A percentile compares a stretch with the other conserved stretches of the same genome.
Conservation (phyloP, 73 alveolate species). For the Durusdinium trenchii region DNA sequence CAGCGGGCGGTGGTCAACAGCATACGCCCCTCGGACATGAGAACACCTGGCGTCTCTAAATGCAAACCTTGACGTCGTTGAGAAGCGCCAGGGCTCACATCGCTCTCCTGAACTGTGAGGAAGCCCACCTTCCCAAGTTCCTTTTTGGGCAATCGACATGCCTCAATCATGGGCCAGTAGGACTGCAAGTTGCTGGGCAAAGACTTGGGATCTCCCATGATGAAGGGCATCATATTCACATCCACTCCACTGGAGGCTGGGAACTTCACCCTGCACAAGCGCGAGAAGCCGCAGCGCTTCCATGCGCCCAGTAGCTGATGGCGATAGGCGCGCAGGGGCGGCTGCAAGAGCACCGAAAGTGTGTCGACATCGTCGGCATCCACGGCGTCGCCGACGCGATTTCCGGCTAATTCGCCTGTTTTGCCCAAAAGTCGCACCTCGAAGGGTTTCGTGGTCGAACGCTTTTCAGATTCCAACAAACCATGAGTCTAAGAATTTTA, state of each 20-base stretch:
- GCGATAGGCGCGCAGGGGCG: conserved; percentile 17
- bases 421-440: conserved; percentile 15
- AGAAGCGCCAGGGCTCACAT: conserved; percentile 20
- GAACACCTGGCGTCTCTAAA: conserved; percentile 53
- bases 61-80: conserved; percentile 66
- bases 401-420: background rate
- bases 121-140: conserved; percentile 58
- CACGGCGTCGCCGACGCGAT: conserved; percentile 15
- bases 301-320: conserved; percentile 1
- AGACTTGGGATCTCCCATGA: conserved; percentile 6
- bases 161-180: conserved; percentile 56
- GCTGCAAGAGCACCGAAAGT: conserved; percentile 21
- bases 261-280: background rate
- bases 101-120: conserved; percentile 65
- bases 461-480: too few relatives aligned
- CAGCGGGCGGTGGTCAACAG: conserved; percentile 15
- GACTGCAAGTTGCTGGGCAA: background rate
- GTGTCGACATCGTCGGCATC: background rate
- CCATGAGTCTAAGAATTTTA: background rate
- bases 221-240: conserved; percentile 78
- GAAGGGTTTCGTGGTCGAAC: too few relatives aligned
- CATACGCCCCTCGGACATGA: conserved; percentile 49
- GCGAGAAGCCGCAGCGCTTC: background rate
- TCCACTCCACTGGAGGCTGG: conserved; percentile 30
- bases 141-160: conserved; percentile 39